These are phyloP conservation scores for Patellifolia procumbens DNA, from an alignment of 179 eudicot genomes.

Conservation along the genomic window DNA sequence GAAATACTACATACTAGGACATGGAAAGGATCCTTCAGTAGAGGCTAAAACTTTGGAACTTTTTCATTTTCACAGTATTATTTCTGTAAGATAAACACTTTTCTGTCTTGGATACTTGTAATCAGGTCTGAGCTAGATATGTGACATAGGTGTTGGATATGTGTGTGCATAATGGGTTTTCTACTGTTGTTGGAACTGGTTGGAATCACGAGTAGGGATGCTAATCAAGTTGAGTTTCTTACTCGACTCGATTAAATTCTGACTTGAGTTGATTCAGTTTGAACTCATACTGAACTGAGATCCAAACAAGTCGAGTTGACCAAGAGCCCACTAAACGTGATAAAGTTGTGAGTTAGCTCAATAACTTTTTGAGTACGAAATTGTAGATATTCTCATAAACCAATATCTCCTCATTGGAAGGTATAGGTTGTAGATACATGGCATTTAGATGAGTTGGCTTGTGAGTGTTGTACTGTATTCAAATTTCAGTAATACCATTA, in stretches of 20 bases:
- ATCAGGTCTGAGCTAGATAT: not conserved
- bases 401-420: not conserved
- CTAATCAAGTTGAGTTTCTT: not conserved
- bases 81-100: not conserved
- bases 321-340: too few species aligned
- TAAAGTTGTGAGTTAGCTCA: too few species aligned
- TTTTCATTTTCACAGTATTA: too few species aligned
- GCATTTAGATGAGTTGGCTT: not conserved
- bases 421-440: not conserved
- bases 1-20: too few species aligned
- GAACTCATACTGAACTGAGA: too few species aligned
- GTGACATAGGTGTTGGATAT: not conserved
- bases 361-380: too few species aligned
- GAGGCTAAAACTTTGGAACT: too few species aligned
- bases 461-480: not conserved
- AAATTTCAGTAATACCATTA: not conserved
- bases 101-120: not conserved
- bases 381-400: not conserved
- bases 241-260: too few species aligned
- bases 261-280: too few species aligned
- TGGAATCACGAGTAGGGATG: not conserved
- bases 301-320: too few species aligned
- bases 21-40: too few species aligned
- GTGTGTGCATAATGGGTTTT: not conserved
- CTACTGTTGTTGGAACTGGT: not conserved